Conservation (phyloP, 768 basidiomycete genomes). For the Leccinum pellstonianum region DNA sequence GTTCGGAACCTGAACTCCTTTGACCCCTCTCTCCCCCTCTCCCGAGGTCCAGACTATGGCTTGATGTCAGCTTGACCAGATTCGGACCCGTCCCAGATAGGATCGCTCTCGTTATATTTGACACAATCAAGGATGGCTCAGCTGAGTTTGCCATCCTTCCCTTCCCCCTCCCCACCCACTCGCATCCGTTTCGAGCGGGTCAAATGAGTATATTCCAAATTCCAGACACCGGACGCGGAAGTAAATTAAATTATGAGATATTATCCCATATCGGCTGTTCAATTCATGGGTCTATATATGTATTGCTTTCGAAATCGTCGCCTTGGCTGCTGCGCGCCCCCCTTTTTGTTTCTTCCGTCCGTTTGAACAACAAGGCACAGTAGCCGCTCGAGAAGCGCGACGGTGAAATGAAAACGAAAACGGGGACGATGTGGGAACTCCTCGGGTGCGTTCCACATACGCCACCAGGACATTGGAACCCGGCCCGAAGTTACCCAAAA, state of each 20-base stretch:
- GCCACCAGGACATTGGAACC: neutral
- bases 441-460: neutral
- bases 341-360: constrained; percentile 1
- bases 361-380: constrained; percentile 8
- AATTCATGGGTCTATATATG: neutral
- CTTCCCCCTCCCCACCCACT: neutral
- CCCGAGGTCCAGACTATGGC: constrained; percentile 9
- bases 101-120: constrained; percentile 11
- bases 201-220: neutral
- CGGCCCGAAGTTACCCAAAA: constrained; percentile 9
- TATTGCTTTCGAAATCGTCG: neutral
- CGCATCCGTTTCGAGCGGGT: constrained; percentile 25
- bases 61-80: constrained; percentile 9
- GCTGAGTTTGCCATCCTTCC: constrained; percentile 8
- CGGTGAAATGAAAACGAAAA: neutral
- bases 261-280: neutral
- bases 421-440: neutral
- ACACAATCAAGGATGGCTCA: constrained; percentile 11
- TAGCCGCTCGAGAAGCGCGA: neutral
- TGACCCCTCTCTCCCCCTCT: neutral
- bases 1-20: neutral
- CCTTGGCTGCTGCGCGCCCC: neutral
- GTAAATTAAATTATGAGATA: constrained; percentile 17
- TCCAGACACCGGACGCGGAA: constrained; percentile 18
- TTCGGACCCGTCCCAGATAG: constrained; percentile 22